A percentile compares a stretch with the other conserved stretches of the same genome.
phyloP scores from a whole-genome alignment of 1,139 yeast genomes.

The Candida pseudocylindracea region DNA sequence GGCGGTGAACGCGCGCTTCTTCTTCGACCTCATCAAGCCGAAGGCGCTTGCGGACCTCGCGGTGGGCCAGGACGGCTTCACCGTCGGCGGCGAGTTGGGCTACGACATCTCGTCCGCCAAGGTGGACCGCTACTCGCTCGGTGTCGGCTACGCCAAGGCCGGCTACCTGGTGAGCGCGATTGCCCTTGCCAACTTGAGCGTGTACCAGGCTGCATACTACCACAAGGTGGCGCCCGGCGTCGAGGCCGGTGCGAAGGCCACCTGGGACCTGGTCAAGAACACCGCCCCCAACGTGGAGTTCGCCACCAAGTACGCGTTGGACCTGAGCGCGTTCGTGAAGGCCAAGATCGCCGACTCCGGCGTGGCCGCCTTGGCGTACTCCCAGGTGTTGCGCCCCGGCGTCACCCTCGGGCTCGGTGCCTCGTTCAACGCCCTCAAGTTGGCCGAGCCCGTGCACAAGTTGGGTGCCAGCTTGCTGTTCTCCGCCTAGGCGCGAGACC shows the following conservation, averaged over 20 bases:
- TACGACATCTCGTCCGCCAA: constrained; percentile 87
- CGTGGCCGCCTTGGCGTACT: constrained; percentile 83
- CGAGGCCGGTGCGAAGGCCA: constrained; percentile 96
- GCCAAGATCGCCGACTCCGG: constrained; percentile 97
- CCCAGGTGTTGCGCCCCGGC: constrained; percentile 92
- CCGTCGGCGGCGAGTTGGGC: constrained; percentile 94
- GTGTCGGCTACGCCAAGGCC: constrained; percentile 82
- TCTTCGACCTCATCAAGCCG: constrained; percentile 87
- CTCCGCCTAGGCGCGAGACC: constrained; percentile 34
- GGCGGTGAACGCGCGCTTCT: constrained; percentile 82
- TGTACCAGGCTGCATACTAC: constrained; percentile 92
- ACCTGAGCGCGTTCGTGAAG: constrained; percentile 73
- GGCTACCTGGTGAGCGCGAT: constrained; percentile 75
- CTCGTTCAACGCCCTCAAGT: constrained; percentile 87
- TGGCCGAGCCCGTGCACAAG: constrained; percentile 96
- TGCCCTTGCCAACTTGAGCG: constrained; percentile 74
- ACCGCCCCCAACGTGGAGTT: constrained; percentile 65
- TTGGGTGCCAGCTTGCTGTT: constrained; percentile 88
- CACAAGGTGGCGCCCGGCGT: constrained; percentile 81
- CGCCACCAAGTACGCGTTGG: constrained; percentile 88
- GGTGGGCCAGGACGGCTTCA: constrained; percentile 88
- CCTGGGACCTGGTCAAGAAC: constrained; percentile 71
- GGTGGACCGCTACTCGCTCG: constrained; percentile 86
- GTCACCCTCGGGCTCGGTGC: constrained; percentile 96
- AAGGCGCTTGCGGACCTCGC: constrained; percentile 88